Base-by-base conservation (phyloP, 768 basidiomycete species). In the Leccinum subtestaceum region DNA sequence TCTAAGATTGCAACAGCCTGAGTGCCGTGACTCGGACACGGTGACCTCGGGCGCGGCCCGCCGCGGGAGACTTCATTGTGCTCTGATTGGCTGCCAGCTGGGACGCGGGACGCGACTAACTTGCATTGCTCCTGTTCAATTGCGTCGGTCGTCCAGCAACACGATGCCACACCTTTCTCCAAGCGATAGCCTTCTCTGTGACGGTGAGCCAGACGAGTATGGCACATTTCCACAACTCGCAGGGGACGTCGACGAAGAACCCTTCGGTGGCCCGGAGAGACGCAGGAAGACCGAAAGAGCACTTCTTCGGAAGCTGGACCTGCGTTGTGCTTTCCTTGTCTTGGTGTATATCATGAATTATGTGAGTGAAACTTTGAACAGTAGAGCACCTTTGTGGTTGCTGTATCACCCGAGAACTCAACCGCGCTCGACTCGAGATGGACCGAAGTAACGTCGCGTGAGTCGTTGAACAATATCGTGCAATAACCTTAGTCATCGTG, bases 391-490 rank as follows among this genome's bases (percentile, higher is more conserved):
- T 25, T 17, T 29, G 21, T 19, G 47, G 31, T 25, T 29, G 32
- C 51, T 23, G 3, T 31, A 27, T 52, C 61, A 31, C 58, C 52
- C 23, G 52, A 17, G 53, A 19, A 36, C 25, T 56, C 23, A 61
- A 9, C 47, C 27, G 10, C n/a, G 2, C 19, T 31, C 32, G 46
- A 12, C 48, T n/a, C 21, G 23, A 86, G 80, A 81, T 89, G 64
- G 87, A 89, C 68, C 78, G 87, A 40, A 89, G 85, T 67, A 87
- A 87, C 67, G 85, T 78, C 55, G 75, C 81, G 86, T 87, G 70
- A 64, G 78, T 66, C 21, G 31, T 50, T 43, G 10, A 19, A 21
- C 25, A 10, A 38, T 63, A 17, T 17, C 8, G 15, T 38, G 13
- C 46, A 29, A 11, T 25, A 52, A 8, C 32, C 48, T 13, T 49